Conservation (phyloP, 2,329 filamentous ascomycete species). For the Colletotrichum gloeosporioides region DNA sequence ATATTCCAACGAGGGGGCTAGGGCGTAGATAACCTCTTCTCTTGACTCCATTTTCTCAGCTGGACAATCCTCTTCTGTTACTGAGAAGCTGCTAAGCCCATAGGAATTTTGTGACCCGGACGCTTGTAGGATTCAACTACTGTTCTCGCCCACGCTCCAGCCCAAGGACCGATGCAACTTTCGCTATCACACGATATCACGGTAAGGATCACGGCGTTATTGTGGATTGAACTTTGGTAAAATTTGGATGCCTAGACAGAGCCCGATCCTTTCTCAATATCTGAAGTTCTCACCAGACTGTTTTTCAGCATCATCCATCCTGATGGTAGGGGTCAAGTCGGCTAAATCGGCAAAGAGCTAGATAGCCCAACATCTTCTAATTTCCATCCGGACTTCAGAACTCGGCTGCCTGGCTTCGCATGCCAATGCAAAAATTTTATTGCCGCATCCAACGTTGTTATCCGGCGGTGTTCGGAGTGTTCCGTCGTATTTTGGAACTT, state of each 20-base stretch:
- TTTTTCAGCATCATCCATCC: not conserved
- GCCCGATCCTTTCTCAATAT: not conserved
- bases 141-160: not conserved
- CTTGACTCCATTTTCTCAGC: accelerated
- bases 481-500: not conserved
- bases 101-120: accelerated
- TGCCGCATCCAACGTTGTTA: not conserved
- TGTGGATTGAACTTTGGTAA: not conserved
- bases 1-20: accelerated
- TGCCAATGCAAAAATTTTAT: not conserved
- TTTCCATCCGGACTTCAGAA: not conserved
- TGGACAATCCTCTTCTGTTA: accelerated
- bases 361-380: not conserved
- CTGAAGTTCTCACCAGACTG: not conserved
- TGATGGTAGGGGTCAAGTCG: not conserved
- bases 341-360: not conserved
- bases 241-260: not conserved
- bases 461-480: not conserved
- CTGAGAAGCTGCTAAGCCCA: not conserved
- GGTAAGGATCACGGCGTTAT: not conserved
- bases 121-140: not conserved
- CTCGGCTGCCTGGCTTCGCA: not conserved
- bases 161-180: not conserved
- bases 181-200: not conserved
- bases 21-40: not conserved